phyloP scores from a whole-genome alignment of 179 eudicot genomes.

The Drosera spatulata region DNA sequence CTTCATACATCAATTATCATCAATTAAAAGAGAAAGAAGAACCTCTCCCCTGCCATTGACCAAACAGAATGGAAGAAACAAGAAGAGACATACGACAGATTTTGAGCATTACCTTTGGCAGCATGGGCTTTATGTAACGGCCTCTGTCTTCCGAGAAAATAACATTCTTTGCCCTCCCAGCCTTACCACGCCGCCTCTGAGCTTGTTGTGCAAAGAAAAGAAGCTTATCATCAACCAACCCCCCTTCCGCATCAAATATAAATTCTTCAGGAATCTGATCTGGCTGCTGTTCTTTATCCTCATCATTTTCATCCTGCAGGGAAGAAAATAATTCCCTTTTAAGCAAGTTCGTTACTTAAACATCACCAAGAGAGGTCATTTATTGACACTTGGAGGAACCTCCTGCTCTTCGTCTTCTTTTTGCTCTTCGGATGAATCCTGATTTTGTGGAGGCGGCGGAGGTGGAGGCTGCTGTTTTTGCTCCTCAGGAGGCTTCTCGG shows the following conservation, averaged over 20 bases:
- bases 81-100: conserved; percentile 2
- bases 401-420: conserved; percentile 63
- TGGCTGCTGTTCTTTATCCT: conserved; percentile 73
- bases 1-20: neutral
- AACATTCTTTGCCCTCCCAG: conserved; percentile 98
- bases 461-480: conserved; percentile 94
- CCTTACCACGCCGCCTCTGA: conserved; percentile 86
- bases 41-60: neutral
- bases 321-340: conserved; percentile 8
- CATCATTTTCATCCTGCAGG: conserved; percentile 59
- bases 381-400: conserved; percentile 25
- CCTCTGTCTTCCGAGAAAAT: conserved; percentile 98
- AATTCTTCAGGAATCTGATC: conserved; percentile 96
- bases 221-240: conserved; percentile 94
- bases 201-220: conserved; percentile 99
- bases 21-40: neutral
- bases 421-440: conserved; percentile 75
- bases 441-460: conserved; percentile 96
- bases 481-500: conserved; percentile 69
- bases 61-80: neutral
- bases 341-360: conserved; percentile 5
- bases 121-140: conserved; percentile 96
- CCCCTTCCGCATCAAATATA: conserved; percentile 98
- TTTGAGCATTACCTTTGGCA: conserved; percentile 62
- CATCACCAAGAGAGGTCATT: neutral